Percentiles rank a stretch among this genome's conserved stretches.
phyloP scores from a whole-genome alignment of 75 land plant species.

The Chamaecyparis obtusa region DNA sequence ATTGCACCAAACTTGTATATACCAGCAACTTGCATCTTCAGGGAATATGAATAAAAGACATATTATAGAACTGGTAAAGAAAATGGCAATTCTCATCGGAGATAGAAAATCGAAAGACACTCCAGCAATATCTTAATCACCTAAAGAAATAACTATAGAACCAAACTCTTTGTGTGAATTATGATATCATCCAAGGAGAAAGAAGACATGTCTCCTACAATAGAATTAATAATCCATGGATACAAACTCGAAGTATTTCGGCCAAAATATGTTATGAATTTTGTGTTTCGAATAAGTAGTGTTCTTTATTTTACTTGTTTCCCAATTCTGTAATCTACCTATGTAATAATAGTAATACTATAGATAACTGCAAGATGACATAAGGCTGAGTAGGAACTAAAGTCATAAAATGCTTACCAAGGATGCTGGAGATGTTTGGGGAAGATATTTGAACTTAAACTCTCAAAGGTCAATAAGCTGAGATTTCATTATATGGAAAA shows the following conservation, averaged over 20 bases:
- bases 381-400: not conserved
- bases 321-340: not conserved
- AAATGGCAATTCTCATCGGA: not conserved
- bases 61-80: not conserved
- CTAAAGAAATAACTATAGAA: too few relatives aligned
- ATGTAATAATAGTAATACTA: not conserved
- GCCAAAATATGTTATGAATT: not conserved
- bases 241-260: not conserved
- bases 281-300: not conserved
- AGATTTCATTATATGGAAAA: not conserved
- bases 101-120: not conserved
- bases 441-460: not conserved
- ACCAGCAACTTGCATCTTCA: not conserved
- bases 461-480: not conserved
- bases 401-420: not conserved
- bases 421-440: not conserved
- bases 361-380: not conserved
- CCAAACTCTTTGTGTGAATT: too few relatives aligned
- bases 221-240: not conserved
- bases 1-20: not conserved
- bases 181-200: not conserved
- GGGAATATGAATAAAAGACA: not conserved
- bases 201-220: too few relatives aligned
- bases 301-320: not conserved
- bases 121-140: not conserved